Conservation (phyloP, 2,329 filamentous ascomycete species). For the Fonsecaea pedrosoi region DNA sequence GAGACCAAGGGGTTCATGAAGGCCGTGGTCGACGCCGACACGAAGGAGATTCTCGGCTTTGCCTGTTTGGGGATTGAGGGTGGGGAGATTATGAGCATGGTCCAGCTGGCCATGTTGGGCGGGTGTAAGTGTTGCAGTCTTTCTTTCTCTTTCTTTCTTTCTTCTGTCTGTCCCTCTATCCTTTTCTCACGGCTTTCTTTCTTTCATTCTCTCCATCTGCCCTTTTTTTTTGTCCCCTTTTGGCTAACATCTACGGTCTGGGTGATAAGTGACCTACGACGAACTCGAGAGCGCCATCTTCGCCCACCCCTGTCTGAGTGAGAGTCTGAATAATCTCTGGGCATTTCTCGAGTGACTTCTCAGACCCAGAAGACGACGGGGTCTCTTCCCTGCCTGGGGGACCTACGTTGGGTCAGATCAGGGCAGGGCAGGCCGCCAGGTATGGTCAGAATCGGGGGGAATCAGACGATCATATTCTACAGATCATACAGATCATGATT, state of each 20-base stretch:
- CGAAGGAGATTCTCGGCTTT: slow-evolving; percentile 60
- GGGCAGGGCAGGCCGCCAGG: too few relatives aligned
- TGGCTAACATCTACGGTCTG: too few relatives aligned
- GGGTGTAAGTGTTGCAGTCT: slow-evolving; percentile 28
- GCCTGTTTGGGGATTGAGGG: slow-evolving; percentile 60
- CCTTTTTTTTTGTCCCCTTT: not conserved
- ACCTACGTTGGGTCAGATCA: too few relatives aligned
- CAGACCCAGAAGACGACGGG: not conserved
- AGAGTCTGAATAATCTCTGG: slow-evolving; percentile 62
- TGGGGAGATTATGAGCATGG: slow-evolving; percentile 61
- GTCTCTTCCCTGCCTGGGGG: too few relatives aligned
- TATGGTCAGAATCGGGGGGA: too few relatives aligned
- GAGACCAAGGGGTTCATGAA: slow-evolving; percentile 62
- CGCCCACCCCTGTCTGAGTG: slow-evolving; percentile 59
- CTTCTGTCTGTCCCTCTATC: not conserved
- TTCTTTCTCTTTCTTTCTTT: not conserved
- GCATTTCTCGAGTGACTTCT: slow-evolving; percentile 44
- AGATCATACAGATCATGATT: too few relatives aligned
- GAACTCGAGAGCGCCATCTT: slow-evolving; percentile 56
- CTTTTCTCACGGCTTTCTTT: too few relatives aligned
- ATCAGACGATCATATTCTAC: too few relatives aligned
- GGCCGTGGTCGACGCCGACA: slow-evolving; percentile 57
- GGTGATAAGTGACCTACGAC: slow-evolving; percentile 49
- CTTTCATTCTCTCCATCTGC: not conserved
- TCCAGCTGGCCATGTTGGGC: slow-evolving; percentile 62